Evolutionary conservation across 306 rosid species (phyloP).

Genomic region (Medicago arabica): DNA sequence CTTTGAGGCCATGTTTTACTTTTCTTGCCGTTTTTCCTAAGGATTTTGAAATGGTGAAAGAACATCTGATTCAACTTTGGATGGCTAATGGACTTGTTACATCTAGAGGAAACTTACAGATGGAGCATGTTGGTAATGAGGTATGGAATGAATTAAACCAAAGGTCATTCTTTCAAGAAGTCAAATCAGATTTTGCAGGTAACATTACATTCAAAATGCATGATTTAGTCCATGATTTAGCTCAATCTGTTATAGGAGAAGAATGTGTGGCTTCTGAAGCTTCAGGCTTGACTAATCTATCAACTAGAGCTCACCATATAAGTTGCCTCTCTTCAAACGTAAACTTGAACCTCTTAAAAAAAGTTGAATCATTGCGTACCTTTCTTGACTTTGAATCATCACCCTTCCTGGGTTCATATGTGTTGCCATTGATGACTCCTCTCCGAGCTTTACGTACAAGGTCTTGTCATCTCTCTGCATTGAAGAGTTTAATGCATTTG

Average conservation of each 20-base stretch:
- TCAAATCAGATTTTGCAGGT: no score
- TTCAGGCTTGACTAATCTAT: no score
- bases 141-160: background rate
- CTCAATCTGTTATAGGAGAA: background rate
- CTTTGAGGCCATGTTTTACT: background rate
- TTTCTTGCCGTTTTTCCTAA: background rate
- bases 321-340: no score
- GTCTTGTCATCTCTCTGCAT: background rate
- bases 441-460: background rate
- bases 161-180: background rate
- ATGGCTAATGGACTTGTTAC: background rate
- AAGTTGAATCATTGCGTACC: background rate
- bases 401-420: fast-evolving
- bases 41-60: background rate
- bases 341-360: no score
- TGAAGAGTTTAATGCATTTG: background rate
- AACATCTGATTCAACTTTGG: background rate
- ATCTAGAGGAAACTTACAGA: background rate
- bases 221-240: background rate
- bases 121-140: background rate
- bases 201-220: background rate
- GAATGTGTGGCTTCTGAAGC: background rate
- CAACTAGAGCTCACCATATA: background rate
- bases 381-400: background rate
- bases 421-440: background rate